A percentile compares a stretch with the other conserved stretches of the same genome.
Conservation (phyloP, 331 rosid species). For the Quercus lobata region DNA sequence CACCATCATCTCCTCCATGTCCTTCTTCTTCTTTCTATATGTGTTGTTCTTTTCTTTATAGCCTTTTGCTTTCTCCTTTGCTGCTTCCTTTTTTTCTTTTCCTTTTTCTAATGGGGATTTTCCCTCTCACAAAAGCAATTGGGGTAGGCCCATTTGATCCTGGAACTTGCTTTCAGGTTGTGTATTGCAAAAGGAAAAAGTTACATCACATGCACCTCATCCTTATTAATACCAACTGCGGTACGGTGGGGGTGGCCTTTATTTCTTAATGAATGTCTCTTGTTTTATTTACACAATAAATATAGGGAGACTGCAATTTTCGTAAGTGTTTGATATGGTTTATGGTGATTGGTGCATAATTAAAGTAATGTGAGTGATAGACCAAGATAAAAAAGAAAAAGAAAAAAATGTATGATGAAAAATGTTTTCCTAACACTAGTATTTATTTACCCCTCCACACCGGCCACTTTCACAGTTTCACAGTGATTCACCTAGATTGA, state of each 20-base stretch:
- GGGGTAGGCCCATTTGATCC: conserved; percentile 28
- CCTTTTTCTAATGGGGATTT: conserved; percentile 20
- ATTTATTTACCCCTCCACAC: not conserved
- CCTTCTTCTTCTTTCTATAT: conserved; percentile 14
- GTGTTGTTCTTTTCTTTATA: not conserved
- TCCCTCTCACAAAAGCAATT: conserved; percentile 13
- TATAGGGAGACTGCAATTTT: no score
- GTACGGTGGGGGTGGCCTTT: not conserved
- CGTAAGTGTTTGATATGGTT: no score
- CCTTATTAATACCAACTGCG: conserved; percentile 11
- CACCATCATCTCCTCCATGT: conserved; percentile 33
- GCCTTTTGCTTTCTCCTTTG: conserved; percentile 13
- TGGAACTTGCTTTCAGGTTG: conserved; percentile 15
- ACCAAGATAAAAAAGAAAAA: no score
- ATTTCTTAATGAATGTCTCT: conserved; percentile 11
- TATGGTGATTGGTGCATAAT: no score
- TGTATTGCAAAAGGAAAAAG: not conserved
- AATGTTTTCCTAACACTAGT: no score
- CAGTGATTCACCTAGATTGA: not conserved
- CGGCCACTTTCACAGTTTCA: not conserved
- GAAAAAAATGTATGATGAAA: no score
- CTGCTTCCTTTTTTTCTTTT: not conserved
- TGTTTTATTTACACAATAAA: not conserved
- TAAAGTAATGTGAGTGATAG: no score
- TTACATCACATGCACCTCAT: conserved; percentile 34